phyloP scores from a whole-genome alignment of 1,284 basidiomycete genomes.

The Boletus subluridellus region DNA sequence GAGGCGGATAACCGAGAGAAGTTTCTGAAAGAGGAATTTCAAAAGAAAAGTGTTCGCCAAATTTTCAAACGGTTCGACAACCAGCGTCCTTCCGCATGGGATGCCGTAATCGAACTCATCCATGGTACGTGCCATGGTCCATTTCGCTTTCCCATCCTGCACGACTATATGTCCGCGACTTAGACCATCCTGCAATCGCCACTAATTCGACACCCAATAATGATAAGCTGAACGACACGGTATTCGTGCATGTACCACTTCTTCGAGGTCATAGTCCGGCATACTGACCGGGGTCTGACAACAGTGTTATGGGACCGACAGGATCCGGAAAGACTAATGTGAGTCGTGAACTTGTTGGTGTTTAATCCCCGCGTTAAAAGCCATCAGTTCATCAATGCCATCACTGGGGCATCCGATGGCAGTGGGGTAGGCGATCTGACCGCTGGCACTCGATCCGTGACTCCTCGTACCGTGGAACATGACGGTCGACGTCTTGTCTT shows the following conservation, averaged over 20 bases:
- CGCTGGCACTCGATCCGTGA: background rate
- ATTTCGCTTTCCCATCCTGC: background rate
- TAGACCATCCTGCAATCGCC: background rate
- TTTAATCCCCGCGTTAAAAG: too few species aligned
- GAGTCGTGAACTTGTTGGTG: background rate
- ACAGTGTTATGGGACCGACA: constrained; percentile 1
- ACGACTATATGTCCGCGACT: background rate
- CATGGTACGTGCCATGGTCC: background rate
- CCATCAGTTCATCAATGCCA: constrained; percentile 1
- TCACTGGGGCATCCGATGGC: background rate
- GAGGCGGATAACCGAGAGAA: background rate
- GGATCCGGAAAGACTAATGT: background rate
- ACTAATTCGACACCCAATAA: background rate
- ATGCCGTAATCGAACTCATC: background rate
- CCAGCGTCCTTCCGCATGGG: background rate
- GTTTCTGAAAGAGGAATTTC: background rate
- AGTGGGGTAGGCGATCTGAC: background rate
- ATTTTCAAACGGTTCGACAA: constrained; percentile 7
- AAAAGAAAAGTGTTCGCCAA: background rate
- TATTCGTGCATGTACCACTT: constrained; percentile 1
- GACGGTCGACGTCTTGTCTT: background rate
- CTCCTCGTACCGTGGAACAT: background rate
- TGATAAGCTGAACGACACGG: background rate
- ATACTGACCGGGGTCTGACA: background rate
- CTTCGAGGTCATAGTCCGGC: background rate